Base-by-base conservation (phyloP, 306 rosid species). In the Vachellia collinsii region DNA sequence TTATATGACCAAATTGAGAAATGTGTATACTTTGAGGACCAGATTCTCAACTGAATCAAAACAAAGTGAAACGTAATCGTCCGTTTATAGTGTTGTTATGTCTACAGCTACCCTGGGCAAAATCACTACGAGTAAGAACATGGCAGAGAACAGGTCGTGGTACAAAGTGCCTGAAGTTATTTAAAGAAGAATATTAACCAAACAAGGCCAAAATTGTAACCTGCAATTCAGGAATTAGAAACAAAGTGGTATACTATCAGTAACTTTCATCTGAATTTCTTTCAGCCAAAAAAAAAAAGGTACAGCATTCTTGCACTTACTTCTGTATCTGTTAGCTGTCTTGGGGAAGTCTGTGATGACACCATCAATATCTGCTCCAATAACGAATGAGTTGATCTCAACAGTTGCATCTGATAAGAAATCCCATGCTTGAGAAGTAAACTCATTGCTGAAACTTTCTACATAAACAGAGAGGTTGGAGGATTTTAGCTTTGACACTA, bases 361-460 rank as follows among this genome's bases (percentile, higher is more conserved):
- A 38, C 99, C 99, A 51, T 90, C 82, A 64, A 92, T 76, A 8
- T 3, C 62, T 61, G 64, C 70, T 51, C 75, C 93, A 4, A 0
- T 4, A 79, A 86, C 73, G 80, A 7, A 96, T 39, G 98, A 71
- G 86, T 93, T 93, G 81, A 96, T 84, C 90, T 96, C 98, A 65
- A 89, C 87, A 0, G 97, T 90, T 76, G 99, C 65, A 86, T 96
- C 99, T 6, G 97, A 89, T 91, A 88, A 91, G 90, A 86, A 93
- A 87, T 96, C 99, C 92, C 92, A 96, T n/a, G 94, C 87, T 82
- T 96, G 99, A 68, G 98, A 89, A 56, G 85, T 86, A 79, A 90
- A 96, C 91, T 96, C 99, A 74, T 96, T 93, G 91, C 89, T 90
- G 87, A 96, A 96, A 78, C 80, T 75, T 86, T 90, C 94, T 11